Conservation (phyloP, 805 yeast genomes). For the Maudiozyma saulgeensis region DNA sequence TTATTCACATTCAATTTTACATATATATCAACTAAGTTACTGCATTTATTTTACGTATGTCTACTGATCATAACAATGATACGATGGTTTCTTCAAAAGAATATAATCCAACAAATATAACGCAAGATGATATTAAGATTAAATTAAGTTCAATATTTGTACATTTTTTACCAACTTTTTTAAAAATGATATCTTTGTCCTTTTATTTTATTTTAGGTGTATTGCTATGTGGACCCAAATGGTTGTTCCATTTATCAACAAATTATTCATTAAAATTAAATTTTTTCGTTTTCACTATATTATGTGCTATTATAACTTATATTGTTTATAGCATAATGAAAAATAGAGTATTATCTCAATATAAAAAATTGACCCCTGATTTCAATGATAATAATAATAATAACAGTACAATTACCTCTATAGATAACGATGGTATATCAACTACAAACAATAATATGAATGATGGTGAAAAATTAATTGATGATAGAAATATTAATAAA, state of each 20-base stretch:
- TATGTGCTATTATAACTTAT: conserved; percentile 9
- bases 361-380: conserved; percentile 18
- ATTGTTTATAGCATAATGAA: conserved; percentile 14
- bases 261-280: neutral
- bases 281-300: neutral
- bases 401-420: neutral
- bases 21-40: too few relatives aligned
- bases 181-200: neutral
- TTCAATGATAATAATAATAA: neutral
- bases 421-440: too few relatives aligned
- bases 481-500: neutral
- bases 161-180: neutral
- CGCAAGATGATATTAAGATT: neutral
- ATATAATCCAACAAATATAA: neutral
- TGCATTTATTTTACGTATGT: neutral
- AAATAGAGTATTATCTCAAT: conserved; percentile 19
- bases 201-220: neutral
- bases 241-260: neutral
- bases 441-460: neutral
- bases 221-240: neutral
- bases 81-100: neutral
- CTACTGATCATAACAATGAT: neutral
- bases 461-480: neutral
- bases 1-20: too few relatives aligned
- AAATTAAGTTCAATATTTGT: neutral